phyloP scores from a whole-genome alignment of 495 filamentous ascomycete species.

The Xylaria sp. region DNA sequence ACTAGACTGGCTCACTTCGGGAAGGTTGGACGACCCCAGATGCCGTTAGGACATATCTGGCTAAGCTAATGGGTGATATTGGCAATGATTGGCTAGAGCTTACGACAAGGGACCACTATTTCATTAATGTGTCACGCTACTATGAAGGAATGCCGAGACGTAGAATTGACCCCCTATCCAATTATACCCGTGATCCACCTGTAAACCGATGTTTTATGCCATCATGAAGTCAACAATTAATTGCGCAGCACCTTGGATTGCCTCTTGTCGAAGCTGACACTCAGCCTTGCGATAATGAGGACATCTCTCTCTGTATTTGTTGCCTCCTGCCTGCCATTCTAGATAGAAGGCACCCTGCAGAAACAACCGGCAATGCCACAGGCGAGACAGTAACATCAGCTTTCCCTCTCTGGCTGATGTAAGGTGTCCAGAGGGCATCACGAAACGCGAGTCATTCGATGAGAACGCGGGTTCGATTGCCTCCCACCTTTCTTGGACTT shows the following conservation, averaged over 20 bases:
- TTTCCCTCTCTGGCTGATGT: constrained; percentile 17
- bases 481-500: background rate
- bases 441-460: constrained; percentile 1
- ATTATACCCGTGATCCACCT: constrained; percentile 21
- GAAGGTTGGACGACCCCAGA: background rate
- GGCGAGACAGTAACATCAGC: constrained; percentile 10
- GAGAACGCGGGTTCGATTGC: constrained; percentile 2
- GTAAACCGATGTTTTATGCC: background rate
- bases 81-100: background rate
- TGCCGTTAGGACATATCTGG: constrained; percentile 6
- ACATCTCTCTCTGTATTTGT: background rate
- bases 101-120: constrained; percentile 1
- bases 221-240: background rate
- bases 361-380: constrained; percentile 18
- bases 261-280: constrained; percentile 2
- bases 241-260: background rate
- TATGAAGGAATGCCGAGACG: constrained; percentile 20
- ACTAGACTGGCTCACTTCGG: background rate
- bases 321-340: background rate
- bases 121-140: constrained; percentile 16
- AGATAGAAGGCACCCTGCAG: background rate
- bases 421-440: background rate
- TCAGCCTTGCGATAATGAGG: constrained; percentile 7
- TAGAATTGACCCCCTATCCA: constrained; percentile 18
- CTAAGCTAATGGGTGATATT: background rate